phyloP scores from a whole-genome alignment of 2,329 filamentous ascomycete genomes.

The Pseudogymnoascus verrucosus region DNA sequence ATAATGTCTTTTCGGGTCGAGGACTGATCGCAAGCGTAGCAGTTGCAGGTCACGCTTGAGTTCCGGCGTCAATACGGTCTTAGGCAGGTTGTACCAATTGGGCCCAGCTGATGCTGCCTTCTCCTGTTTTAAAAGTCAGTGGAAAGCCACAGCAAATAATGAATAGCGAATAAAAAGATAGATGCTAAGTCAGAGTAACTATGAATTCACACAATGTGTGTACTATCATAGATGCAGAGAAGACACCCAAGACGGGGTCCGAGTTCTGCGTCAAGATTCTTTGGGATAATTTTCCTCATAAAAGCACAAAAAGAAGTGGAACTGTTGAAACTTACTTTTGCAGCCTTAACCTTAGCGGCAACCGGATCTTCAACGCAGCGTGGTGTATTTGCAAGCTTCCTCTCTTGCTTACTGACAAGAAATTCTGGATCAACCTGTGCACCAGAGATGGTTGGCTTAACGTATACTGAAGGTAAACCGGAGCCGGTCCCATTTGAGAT shows the following conservation, averaged over 20 bases:
- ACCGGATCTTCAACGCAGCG: constrained; percentile 46
- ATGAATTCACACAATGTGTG: constrained; percentile 42
- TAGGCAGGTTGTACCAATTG: constrained; percentile 82
- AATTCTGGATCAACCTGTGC: constrained; percentile 44
- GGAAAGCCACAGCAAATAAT: constrained; percentile 10
- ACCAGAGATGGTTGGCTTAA: constrained; percentile 43
- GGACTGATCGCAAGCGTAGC: constrained; percentile 76
- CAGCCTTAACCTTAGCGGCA: constrained; percentile 36
- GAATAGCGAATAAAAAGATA: constrained; percentile 6
- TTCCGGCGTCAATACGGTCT: constrained; percentile 74
- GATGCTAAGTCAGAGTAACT: constrained; percentile 55
- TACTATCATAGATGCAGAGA: constrained; percentile 61
- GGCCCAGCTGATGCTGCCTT: constrained; percentile 61
- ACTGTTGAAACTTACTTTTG: constrained; percentile 40
- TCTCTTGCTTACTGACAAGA: constrained; percentile 40
- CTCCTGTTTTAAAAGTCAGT: constrained; percentile 16
- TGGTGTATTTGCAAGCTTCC: constrained; percentile 38
- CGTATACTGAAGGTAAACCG: constrained; percentile 40
- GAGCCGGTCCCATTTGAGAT: constrained; percentile 10
- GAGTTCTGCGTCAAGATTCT: constrained; percentile 64
- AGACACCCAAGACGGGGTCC: constrained; percentile 73
- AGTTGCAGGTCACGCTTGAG: constrained; percentile 85
- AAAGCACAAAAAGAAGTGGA: constrained; percentile 22
- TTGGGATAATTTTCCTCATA: constrained; percentile 74
- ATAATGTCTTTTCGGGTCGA: constrained; percentile 85